Evolutionary conservation across 2,329 filamentous ascomycete species (phyloP), one percentile per base, ranked within the genome.

Genomic region (Sclerotinia minor): DNA sequence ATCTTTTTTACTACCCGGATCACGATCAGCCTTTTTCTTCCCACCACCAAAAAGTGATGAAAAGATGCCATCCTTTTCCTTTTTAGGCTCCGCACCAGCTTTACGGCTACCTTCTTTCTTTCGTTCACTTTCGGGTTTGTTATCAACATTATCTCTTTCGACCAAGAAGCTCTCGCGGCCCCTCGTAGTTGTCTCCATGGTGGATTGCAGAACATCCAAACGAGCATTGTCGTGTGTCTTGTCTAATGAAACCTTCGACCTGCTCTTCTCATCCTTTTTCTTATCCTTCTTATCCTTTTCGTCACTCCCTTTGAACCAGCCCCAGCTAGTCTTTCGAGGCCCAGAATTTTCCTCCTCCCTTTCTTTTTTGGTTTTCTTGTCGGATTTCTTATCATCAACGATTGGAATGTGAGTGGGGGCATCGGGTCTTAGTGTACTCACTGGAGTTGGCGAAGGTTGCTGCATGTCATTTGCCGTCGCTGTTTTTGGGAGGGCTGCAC

Each of bases 61-160:
- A 73, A 99, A 94, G n/a, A 98, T 84, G 9, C 93, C 89, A 70
- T 97, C 92, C 76, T 96, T 97, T 72, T 97, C 94, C 77, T 94
- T 97, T 80, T 94, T 97, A 26, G 88, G 84, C 44, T 90, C 90
- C 1, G 85, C 84, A 0, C 85, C 84, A 5, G 87, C 85, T 76
- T 93, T 95, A 55, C 92, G 88, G 71, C 81, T 85, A 73, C 86
- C 89, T 72, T 93, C 90, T 77, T 95, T 96, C 79, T 90, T 94
- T 55, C 91, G 86, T 75, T 96, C 92, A 72, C 92, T 90, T 68
- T 93, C 87, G 9, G 95, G 80, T 76, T 90, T 92, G 70, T 80
- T 82, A 71, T 92, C 89, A 65, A 90, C 79, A 69, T 80, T 88
- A 32, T 95, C 90, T 24, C 94, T 89, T 74, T 97, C 93, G 52